These are phyloP conservation scores for Schwanniomyces polymorphus DNA, from an alignment of 805 yeast genomes.

Conservation along the genomic window DNA sequence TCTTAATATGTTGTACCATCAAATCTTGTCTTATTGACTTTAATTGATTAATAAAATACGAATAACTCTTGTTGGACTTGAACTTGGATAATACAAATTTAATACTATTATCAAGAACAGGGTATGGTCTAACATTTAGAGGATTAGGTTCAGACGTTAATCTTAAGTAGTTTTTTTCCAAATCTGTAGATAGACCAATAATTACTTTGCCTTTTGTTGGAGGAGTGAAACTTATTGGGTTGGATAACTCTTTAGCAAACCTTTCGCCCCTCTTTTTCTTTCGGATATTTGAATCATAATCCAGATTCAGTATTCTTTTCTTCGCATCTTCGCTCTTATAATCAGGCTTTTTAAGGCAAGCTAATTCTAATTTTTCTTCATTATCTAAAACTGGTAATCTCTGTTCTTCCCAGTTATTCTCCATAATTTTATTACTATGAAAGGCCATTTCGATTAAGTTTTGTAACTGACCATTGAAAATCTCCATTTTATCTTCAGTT, in stretches of 20 bases:
- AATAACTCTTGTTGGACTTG: slow-evolving; percentile 48
- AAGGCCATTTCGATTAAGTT: slow-evolving; percentile 50
- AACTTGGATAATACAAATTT: slow-evolving; percentile 55
- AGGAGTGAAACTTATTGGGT: slow-evolving; percentile 1
- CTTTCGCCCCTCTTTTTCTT: slow-evolving; percentile 48
- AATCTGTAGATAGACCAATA: slow-evolving; percentile 60
- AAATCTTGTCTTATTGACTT: slow-evolving; percentile 92
- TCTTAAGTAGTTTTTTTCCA: slow-evolving; percentile 81
- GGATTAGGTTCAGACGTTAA: slow-evolving; percentile 93
- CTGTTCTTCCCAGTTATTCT: slow-evolving; percentile 56
- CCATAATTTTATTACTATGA: slow-evolving; percentile 39
- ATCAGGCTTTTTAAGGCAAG: slow-evolving; percentile 5
- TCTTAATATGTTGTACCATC: slow-evolving; percentile 85
- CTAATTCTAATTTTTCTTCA: slow-evolving; percentile 9
- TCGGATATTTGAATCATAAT: slow-evolving; percentile 30
- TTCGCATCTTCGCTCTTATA: neutral
- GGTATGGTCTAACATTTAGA: slow-evolving; percentile 71
- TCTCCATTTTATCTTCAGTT: slow-evolving; percentile 30
- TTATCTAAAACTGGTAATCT: slow-evolving; percentile 46
- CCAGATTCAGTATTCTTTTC: neutral
- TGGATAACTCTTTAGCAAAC: slow-evolving; percentile 35
- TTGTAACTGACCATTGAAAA: slow-evolving; percentile 52
- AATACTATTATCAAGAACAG: slow-evolving; percentile 58
- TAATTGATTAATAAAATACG: slow-evolving; percentile 84
- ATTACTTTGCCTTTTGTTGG: slow-evolving; percentile 19